These are phyloP conservation scores for Blumeriella jaapii DNA, from an alignment of 2,329 filamentous ascomycete species.

Conservation along the genomic window DNA sequence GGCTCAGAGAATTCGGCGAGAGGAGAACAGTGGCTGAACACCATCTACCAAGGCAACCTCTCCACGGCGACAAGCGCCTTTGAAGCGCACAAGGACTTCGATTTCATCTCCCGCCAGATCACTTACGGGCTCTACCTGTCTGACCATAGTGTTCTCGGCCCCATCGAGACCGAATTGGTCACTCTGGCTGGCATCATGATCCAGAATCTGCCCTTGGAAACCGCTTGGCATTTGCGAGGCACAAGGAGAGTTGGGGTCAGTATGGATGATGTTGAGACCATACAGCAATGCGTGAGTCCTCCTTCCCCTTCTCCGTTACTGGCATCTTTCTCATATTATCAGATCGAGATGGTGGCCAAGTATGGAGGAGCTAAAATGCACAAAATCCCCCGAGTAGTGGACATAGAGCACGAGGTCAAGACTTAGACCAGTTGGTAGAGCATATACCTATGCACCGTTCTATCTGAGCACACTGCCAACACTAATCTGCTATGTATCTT, in stretches of 20 bases:
- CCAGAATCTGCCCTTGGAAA: constrained; percentile 41
- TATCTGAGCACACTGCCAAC: too few species aligned
- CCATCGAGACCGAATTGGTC: constrained; percentile 43
- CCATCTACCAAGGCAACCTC: constrained; percentile 30
- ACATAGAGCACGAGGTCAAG: constrained; percentile 31
- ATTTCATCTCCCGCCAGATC: constrained; percentile 42
- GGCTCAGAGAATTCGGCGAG: constrained; percentile 42
- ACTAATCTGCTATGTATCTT: too few species aligned
- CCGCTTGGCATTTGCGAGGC: constrained; percentile 44
- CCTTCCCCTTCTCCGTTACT: constrained; percentile 2
- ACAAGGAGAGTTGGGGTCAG: constrained; percentile 36
- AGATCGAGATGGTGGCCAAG: constrained; percentile 30
- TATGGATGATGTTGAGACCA: constrained; percentile 30
- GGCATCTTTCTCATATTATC: too few species aligned
- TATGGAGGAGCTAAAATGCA: constrained; percentile 28
- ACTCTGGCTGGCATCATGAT: constrained; percentile 45
- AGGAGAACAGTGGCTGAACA: constrained; percentile 42
- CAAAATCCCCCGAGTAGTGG: constrained; percentile 29
- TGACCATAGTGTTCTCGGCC: constrained; percentile 42
- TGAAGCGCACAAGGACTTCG: constrained; percentile 35
- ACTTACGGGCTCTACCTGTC: constrained; percentile 47
- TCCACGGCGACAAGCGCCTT: constrained; percentile 30
- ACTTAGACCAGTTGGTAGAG: background rate
- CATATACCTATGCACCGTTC: too few species aligned
- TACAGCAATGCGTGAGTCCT: constrained; percentile 27